Evolutionary conservation across 129 eudicot species (phyloP).

Genomic region (Erigeron canadensis): DNA sequence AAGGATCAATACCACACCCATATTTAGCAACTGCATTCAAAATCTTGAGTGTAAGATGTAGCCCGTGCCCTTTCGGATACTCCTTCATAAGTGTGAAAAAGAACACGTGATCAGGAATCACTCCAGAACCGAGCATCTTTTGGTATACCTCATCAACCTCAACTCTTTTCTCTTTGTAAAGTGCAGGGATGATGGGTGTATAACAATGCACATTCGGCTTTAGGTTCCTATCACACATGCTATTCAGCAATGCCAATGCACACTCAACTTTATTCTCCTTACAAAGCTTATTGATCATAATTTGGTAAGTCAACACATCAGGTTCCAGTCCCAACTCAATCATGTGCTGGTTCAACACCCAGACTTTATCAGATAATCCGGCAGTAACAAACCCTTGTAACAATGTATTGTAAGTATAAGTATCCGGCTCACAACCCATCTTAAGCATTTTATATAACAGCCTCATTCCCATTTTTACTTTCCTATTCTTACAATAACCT

Average conservation of each 20-base stretch:
- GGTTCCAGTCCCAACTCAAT: constrained; percentile 49
- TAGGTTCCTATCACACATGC: constrained; percentile 35
- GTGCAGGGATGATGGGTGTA: constrained; percentile 47
- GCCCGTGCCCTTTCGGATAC: constrained; percentile 47
- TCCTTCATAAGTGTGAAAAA: constrained; percentile 52
- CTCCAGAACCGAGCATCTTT: constrained; percentile 53
- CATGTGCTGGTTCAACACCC: constrained; percentile 47
- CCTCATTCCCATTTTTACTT: constrained; percentile 64
- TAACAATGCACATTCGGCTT: constrained; percentile 64
- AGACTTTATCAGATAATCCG: constrained; percentile 45
- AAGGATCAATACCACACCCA: constrained; percentile 52
- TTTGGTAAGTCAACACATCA: constrained; percentile 50
- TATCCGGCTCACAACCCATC: constrained; percentile 54
- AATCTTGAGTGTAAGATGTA: constrained; percentile 47
- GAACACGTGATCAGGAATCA: constrained; percentile 63
- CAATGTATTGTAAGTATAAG: constrained; percentile 56
- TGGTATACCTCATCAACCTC: constrained; percentile 52
- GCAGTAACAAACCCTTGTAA: constrained; percentile 48
- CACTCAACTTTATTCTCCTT: constrained; percentile 48
- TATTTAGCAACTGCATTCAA: constrained; percentile 46
- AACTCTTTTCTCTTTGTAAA: constrained; percentile 42
- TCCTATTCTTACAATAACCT: constrained; percentile 51
- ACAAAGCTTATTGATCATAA: constrained; percentile 49
- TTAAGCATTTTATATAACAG: constrained; percentile 58
- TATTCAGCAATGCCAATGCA: constrained; percentile 39